phyloP scores from a whole-genome alignment of 2,329 filamentous ascomycete genomes.

The Aureobasidium namibiae region DNA sequence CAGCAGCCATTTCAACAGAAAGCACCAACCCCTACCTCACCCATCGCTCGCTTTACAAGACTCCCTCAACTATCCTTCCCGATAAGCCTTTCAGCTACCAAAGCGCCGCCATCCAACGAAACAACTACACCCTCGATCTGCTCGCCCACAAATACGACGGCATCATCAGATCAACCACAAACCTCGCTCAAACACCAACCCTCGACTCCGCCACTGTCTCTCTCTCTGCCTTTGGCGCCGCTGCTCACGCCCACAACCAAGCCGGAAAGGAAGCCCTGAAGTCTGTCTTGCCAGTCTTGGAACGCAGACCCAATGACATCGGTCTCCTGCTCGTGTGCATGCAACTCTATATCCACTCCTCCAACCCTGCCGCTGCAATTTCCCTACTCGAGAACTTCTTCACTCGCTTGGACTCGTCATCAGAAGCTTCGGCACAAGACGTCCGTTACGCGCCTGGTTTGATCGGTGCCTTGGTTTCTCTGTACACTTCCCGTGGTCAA shows the following conservation, averaged over 20 bases:
- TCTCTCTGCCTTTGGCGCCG: slow-evolving; percentile 60
- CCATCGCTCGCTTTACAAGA: slow-evolving; percentile 52
- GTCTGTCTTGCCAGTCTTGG: slow-evolving; percentile 59
- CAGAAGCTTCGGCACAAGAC: slow-evolving; percentile 50
- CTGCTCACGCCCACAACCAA: slow-evolving; percentile 59
- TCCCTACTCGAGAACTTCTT: slow-evolving; percentile 70
- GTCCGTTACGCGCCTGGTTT: slow-evolving; percentile 78
- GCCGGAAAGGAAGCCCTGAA: slow-evolving; percentile 62
- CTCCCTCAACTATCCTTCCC: slow-evolving; percentile 44
- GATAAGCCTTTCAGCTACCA: slow-evolving; percentile 70
- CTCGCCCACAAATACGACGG: slow-evolving; percentile 61
- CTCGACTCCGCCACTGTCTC: slow-evolving; percentile 38
- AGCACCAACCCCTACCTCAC: slow-evolving; percentile 59
- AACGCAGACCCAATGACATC: slow-evolving; percentile 68
- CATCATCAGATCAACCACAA: slow-evolving; percentile 48
- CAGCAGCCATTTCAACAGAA: slow-evolving; percentile 39
- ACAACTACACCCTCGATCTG: slow-evolving; percentile 57
- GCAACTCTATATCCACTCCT: slow-evolving; percentile 67
- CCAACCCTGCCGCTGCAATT: slow-evolving; percentile 66
- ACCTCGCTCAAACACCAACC: slow-evolving; percentile 36
- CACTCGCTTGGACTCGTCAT: slow-evolving; percentile 57
- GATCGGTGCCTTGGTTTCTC: slow-evolving; percentile 67
- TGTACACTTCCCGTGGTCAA: slow-evolving; percentile 71
- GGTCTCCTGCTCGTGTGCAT: slow-evolving; percentile 72
- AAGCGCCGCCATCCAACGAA: slow-evolving; percentile 50